Percentiles rank a stretch among this genome's conserved stretches.
phyloP scores from a whole-genome alignment of 1,139 yeast genomes.

The Hemisphaericaspora subhashii region DNA sequence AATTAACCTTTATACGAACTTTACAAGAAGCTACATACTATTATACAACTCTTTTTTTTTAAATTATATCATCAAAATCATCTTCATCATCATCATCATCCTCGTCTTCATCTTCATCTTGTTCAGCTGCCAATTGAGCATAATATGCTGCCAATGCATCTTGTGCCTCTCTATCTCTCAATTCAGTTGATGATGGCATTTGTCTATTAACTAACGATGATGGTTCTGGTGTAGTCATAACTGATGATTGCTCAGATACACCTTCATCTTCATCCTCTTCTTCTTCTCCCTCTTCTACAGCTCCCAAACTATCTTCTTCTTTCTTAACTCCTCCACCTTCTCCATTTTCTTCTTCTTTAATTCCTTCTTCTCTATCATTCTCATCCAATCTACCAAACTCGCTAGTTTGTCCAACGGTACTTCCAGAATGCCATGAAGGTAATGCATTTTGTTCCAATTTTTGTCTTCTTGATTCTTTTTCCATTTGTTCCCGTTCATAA shows the following conservation, averaged over 20 bases:
- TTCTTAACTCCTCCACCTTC: slow-evolving; percentile 13
- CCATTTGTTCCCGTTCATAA: slow-evolving; percentile 62
- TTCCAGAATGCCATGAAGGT: slow-evolving; percentile 93
- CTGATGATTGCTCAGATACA: slow-evolving; percentile 6
- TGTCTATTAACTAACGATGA: slow-evolving; percentile 6
- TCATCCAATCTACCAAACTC: slow-evolving; percentile 52
- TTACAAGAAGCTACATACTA: too few species aligned
- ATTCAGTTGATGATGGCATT: slow-evolving; percentile 24
- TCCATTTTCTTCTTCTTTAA: slow-evolving; percentile 15
- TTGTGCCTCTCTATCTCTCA: slow-evolving; percentile 64
- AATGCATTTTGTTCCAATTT: slow-evolving; percentile 90
- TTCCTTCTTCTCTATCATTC: slow-evolving; percentile 27
- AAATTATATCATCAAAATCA: slow-evolving; percentile 32
- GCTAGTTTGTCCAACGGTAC: slow-evolving; percentile 69
- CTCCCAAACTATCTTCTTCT: slow-evolving; percentile 11
- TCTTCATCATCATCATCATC: slow-evolving; percentile 61
- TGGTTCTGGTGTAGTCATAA: slow-evolving; percentile 15
- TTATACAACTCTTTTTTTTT: too few species aligned
- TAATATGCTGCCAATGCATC: slow-evolving; percentile 80
- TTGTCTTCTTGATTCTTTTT: slow-evolving; percentile 65
- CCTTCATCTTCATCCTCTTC: slow-evolving; percentile 1
- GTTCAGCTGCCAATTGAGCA: slow-evolving; percentile 65
- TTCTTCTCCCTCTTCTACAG: slow-evolving; percentile 3
- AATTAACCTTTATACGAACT: too few species aligned
- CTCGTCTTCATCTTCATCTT: slow-evolving; percentile 61